Evolutionary conservation across 768 basidiomycete species (phyloP).

Genomic region (Boletus coccyginus): DNA sequence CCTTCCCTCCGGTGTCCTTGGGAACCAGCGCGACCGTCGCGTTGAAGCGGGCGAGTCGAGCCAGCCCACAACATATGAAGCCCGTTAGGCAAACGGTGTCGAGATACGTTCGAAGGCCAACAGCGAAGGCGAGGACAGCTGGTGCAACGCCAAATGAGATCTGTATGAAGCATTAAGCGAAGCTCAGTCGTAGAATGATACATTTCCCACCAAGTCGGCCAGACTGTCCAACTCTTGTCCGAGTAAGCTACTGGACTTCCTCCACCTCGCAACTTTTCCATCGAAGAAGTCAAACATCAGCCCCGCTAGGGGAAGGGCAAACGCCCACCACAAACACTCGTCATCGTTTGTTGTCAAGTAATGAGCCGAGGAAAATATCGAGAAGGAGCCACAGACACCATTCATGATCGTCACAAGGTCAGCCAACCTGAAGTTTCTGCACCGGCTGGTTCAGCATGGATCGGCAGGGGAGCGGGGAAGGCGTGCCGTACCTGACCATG

Average conservation of each 20-base stretch:
- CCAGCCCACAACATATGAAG: constrained; percentile 95
- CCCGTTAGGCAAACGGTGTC: constrained; percentile 84
- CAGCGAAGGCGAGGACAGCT: constrained; percentile 84
- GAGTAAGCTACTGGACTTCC: constrained; percentile 90
- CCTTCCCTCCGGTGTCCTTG: constrained; percentile 82
- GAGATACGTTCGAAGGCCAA: constrained; percentile 88
- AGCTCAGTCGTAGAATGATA: constrained; percentile 1
- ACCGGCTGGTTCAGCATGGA: constrained; percentile 17
- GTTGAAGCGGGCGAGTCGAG: constrained; percentile 96
- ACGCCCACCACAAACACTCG: constrained; percentile 82
- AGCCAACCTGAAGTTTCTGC: constrained; percentile 94
- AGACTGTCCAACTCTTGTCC: constrained; percentile 98
- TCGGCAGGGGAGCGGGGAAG: constrained; percentile 3
- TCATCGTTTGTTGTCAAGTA: constrained; percentile 81
- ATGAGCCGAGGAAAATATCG: constrained; percentile 88
- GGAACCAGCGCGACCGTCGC: constrained; percentile 95
- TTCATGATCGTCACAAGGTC: constrained; percentile 99
- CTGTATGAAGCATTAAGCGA: constrained; percentile 38
- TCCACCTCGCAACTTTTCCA: constrained; percentile 97
- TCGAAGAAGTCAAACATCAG: constrained; percentile 98
- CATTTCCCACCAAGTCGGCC: constrained; percentile 74
- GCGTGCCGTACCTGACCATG: constrained; percentile 73
- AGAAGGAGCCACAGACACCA: constrained; percentile 95
- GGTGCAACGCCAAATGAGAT: constrained; percentile 99
- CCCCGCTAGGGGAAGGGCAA: constrained; percentile 84